A percentile compares a stretch with the other conserved stretches of the same genome.
These are phyloP conservation scores for Mucor saturninus DNA, from an alignment of 371 early-diverging fungal species.

Conservation along the genomic window DNA sequence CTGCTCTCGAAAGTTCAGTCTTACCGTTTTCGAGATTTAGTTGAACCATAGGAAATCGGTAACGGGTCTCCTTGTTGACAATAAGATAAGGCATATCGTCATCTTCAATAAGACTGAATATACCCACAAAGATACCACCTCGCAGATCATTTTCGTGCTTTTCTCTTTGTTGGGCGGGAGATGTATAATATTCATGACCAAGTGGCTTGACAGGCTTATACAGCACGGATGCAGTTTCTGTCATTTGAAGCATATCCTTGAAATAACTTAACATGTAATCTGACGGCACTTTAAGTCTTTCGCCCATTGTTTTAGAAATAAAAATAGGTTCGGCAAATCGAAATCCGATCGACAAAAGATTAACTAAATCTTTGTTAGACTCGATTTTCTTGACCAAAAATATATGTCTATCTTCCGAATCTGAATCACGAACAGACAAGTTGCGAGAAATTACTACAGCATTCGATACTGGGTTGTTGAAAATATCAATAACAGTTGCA, in stretches of 20 bases:
- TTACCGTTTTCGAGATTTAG: constrained; percentile 21
- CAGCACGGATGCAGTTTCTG: constrained; percentile 17
- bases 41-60: constrained; percentile 41
- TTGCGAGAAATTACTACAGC: neutral
- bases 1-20: constrained; percentile 18
- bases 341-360: constrained; percentile 41
- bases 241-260: constrained; percentile 39
- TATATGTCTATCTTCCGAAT: constrained; percentile 38
- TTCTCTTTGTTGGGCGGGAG: neutral
- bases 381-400: constrained; percentile 39
- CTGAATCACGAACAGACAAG: constrained; percentile 15
- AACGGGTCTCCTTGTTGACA: constrained; percentile 34
- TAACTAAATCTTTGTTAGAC: constrained; percentile 26
- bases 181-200: constrained; percentile 2
- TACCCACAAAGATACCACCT: constrained; percentile 34
- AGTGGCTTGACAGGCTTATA: constrained; percentile 7
- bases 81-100: constrained; percentile 28
- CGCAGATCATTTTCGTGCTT: neutral
- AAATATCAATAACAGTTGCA: constrained; percentile 25
- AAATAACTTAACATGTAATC: constrained; percentile 44
- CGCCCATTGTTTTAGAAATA: constrained; percentile 47
- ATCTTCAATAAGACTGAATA: constrained; percentile 41
- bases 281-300: constrained; percentile 37
- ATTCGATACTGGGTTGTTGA: constrained; percentile 3
- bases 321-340: constrained; percentile 48